Evolutionary conservation across 306 rosid species (phyloP).

Genomic region (Malus orientalis): DNA sequence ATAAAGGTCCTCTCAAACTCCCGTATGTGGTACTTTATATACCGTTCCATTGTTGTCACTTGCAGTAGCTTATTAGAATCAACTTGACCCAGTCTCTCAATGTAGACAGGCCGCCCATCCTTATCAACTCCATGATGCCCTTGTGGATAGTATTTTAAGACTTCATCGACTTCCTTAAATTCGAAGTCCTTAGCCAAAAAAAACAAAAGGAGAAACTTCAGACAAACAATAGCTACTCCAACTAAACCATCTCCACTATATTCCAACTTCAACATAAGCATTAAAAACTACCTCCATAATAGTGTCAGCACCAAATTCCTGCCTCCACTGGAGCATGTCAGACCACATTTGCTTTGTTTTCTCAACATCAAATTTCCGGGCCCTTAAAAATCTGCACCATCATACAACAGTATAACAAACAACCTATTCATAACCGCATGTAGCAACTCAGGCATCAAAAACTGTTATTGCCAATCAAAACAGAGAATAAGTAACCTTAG

Average conservation of each 20-base stretch:
- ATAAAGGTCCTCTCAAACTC: constrained; percentile 82
- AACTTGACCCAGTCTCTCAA: constrained; percentile 78
- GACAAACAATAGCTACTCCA: not conserved
- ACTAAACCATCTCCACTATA: not conserved
- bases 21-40: constrained; percentile 64
- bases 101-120: constrained; percentile 82
- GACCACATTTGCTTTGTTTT: constrained; percentile 23
- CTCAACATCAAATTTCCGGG: constrained; percentile 15
- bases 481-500: constrained; percentile 42
- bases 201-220: not conserved
- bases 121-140: constrained; percentile 94
- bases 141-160: constrained; percentile 90
- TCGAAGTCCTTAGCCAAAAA: constrained; percentile 60
- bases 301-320: constrained; percentile 14
- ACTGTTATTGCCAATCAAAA: not conserved
- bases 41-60: constrained; percentile 81
- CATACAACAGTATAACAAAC: constrained; percentile 9
- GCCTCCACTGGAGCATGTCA: constrained; percentile 22
- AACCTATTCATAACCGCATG: not conserved
- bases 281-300: constrained; percentile 6
- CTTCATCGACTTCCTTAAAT: constrained; percentile 72
- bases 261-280: not conserved
- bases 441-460: not conserved
- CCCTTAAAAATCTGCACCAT: constrained; percentile 14
- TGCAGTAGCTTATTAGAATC: constrained; percentile 80